Base-by-base conservation (phyloP, 164 flowering plant species). In the Magnolia officinalis region DNA sequence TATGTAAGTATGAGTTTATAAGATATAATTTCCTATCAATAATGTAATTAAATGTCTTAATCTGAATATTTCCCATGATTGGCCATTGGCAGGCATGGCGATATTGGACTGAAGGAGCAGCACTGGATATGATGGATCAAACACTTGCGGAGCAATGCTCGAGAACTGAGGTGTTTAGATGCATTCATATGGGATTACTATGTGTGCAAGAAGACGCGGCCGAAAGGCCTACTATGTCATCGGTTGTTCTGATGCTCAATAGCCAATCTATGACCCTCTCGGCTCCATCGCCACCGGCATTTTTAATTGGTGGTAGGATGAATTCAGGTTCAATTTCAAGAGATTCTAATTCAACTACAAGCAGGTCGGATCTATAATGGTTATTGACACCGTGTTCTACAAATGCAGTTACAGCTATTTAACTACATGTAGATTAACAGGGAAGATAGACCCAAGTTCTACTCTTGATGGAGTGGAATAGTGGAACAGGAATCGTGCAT, bases 151-250 rank as follows among this genome's bases (percentile, higher is more conserved):
- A 75, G 67, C 20, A 50, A 7, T 50, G 11, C 26, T 24, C 49
- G 2, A 20, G 50, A 52, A 26, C 21, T 6, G 50, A 67, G 26
- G 63, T 67, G 11, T 45, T 74, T 8, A 74, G 70, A 50, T 74
- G 76, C 67, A 49, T 74, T n/a, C 76, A 74, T n/a, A 31, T 73
- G 64, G 75, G 75, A 2, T 31, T 73, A 11, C 49, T 73, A 8
- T 73, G 75, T 19, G 76, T 65, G 13, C 76, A 74, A 65, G 71
- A 74, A 49, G 76, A 65, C 50, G 58, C 68, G 45, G 3, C 70
- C 1, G 77, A 67, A 4, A 75, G 77, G 55, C 77, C 77, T 11
- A 50, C 21, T 16, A 75, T 75, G 76, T 63, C 69, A 1, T 19
- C 69, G 0, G 8, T 74, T 20, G 31, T 74, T 37, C 16, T 65